Percentiles rank a stretch among this genome's conserved stretches.
Evolutionary conservation across 176 grass and related monocot genomes (phyloP).

Genomic region (Aegilops sharonensis): DNA sequence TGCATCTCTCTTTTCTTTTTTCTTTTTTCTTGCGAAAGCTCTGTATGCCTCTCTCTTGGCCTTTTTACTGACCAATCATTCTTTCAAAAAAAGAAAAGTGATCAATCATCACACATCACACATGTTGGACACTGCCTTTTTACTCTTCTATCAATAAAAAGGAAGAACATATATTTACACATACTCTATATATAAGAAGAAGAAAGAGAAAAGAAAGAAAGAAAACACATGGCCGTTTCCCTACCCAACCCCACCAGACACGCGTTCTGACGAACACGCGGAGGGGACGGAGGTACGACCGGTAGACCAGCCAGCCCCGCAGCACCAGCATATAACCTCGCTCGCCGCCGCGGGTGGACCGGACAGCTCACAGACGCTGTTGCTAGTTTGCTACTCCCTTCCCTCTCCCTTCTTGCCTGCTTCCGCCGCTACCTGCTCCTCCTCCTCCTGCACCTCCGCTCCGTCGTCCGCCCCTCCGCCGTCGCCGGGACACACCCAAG

Average conservation of each 20-base stretch:
- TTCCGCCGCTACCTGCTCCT: background rate
- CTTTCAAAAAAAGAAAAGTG: no score
- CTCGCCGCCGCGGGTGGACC: constrained; percentile 37
- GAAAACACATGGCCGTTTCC: constrained; percentile 6
- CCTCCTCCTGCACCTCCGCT: background rate
- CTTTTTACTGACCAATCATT: no score
- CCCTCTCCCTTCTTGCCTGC: background rate
- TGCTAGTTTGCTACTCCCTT: background rate
- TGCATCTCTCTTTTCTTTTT: no score
- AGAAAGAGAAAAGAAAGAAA: background rate
- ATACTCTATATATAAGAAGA: background rate
- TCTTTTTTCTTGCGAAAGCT: no score
- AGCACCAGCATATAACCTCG: constrained; percentile 29
- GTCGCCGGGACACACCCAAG: constrained; percentile 27
- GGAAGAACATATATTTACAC: background rate
- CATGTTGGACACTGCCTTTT: background rate
- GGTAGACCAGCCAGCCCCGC: background rate
- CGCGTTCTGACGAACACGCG: constrained; percentile 33
- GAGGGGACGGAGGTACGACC: constrained; percentile 10
- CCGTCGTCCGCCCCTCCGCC: background rate
- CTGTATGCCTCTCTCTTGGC: no score
- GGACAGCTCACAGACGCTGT: constrained; percentile 19
- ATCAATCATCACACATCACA: background rate
- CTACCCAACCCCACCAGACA: background rate
- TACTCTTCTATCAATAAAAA: background rate